A percentile compares a stretch with the other conserved stretches of the same genome.
phyloP scores from a whole-genome alignment of 2,329 filamentous ascomycete species.

The Metarhizium humberi region DNA sequence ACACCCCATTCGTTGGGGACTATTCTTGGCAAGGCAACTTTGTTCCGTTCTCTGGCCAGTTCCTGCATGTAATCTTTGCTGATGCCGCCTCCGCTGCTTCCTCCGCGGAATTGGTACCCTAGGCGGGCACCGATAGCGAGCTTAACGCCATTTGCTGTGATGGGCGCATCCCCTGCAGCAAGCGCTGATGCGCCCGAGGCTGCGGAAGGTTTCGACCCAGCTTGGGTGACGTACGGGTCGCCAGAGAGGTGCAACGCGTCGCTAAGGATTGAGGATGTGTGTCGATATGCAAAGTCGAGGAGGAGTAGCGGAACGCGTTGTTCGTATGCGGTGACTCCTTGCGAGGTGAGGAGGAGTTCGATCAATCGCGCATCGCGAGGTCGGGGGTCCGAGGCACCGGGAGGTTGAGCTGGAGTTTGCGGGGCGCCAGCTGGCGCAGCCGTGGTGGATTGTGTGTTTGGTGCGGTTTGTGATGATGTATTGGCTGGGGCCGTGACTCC shows the following conservation, averaged over 20 bases:
- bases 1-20: conserved; percentile 59
- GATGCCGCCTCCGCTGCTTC: conserved; percentile 41
- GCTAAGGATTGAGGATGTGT: conserved; percentile 61
- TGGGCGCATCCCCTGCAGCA: conserved; percentile 41
- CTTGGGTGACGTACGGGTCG: conserved; percentile 56
- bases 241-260: conserved; percentile 61
- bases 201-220: conserved; percentile 41
- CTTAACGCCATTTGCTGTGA: conserved; percentile 58
- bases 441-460: conserved; percentile 24
- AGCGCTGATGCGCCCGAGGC: conserved; percentile 38
- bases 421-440: conserved; percentile 14
- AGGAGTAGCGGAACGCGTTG: conserved; percentile 74
- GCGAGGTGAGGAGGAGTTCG: conserved; percentile 68
- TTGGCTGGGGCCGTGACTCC: conserved; percentile 35
- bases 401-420: conserved; percentile 16
- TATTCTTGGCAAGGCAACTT: conserved; percentile 53
- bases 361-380: conserved; percentile 73
- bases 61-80: conserved; percentile 71
- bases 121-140: conserved; percentile 63
- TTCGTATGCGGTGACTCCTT: conserved; percentile 73
- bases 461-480: conserved; percentile 25
- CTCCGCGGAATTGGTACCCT: conserved; percentile 57
- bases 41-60: conserved; percentile 63
- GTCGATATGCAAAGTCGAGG: conserved; percentile 79
- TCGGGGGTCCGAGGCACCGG: conserved; percentile 38